These are phyloP conservation scores for Arthrobotrys iridis DNA, from an alignment of 2,329 filamentous ascomycete genomes.

Conservation along the genomic window DNA sequence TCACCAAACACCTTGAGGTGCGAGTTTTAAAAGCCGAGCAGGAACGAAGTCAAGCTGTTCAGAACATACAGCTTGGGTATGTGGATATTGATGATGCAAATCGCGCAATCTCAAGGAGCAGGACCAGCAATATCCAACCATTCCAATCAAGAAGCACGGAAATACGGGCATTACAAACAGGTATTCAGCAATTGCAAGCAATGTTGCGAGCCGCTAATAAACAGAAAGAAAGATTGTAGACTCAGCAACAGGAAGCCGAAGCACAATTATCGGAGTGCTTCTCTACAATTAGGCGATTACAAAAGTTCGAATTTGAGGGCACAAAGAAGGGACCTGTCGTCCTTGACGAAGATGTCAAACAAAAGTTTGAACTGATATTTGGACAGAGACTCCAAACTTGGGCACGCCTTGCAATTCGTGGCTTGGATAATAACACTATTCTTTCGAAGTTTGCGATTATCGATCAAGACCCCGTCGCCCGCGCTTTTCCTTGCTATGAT, in stretches of 20 bases:
- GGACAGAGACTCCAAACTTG: slow-evolving; percentile 3
- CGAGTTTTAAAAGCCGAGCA: too few relatives aligned
- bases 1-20: too few relatives aligned
- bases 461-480: background rate
- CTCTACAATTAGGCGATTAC: slow-evolving; percentile 1
- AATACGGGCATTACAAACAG: background rate
- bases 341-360: slow-evolving; percentile 21
- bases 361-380: slow-evolving; percentile 1
- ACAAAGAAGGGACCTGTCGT: background rate
- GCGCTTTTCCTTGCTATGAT: background rate
- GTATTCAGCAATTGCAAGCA: background rate
- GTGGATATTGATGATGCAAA: too few relatives aligned
- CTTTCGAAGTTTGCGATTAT: background rate
- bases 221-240: background rate
- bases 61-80: too few relatives aligned
- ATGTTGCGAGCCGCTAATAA: background rate
- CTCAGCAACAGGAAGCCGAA: background rate
- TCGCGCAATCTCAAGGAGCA: too few relatives aligned
- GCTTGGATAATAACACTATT: background rate
- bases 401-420: background rate
- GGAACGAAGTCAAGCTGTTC: too few relatives aligned
- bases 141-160: background rate
- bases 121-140: too few relatives aligned
- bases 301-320: slow-evolving; percentile 9
- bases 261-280: background rate